Base-by-base conservation (phyloP, 75 land plant species). In the Ceratopteris richardii region DNA sequence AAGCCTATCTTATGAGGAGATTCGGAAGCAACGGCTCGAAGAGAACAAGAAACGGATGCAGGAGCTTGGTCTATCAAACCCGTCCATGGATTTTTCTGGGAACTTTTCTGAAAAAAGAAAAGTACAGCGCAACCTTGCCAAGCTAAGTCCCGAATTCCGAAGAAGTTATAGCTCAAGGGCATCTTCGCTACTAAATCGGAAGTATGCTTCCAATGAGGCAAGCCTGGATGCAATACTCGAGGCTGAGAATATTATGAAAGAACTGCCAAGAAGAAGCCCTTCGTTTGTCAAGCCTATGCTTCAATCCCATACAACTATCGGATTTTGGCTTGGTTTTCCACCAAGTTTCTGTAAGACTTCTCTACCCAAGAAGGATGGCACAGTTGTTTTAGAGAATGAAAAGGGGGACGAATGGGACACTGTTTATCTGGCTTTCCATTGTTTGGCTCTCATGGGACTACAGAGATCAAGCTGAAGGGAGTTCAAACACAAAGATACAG, bases 221-320 rank as follows among this genome's bases (percentile, higher is more conserved):
- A 72, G 89, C 23, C 17, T 44, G 31, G 68, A 60, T 66, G 84
- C 90, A 25, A 61, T 72, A 4, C 66, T 68, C 0, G 54, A 51
- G 33, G 90, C 87, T 13, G 72, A 69, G 22, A 48, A 36, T 13
- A 33, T 80, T 37, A 29, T 71, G 40, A 64, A 74, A 19, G 56
- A 31, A 12, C 50, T 86, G 42, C 69, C 48, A 24, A 14, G 66
- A 29, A 44, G 67, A 11, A 69, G 58, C 24, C 90, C 87, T 0
- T 68, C 74, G 31, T 80, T 82, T 57, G 72, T 86, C 25, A 86
- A 86, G 47, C 73, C 83, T 0, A 86, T 86, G 90, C 67, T 83
- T 12, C 83, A 80, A 13, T 86, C 90, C 2, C 90, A 86, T 66
- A 75, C 72, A n/a, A 64, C 77, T 44, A 69, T 83, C n/a, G 83